Evolutionary conservation across 352 stramenopile species (phyloP).

Genomic region (Saprolegnia diclina): DNA sequence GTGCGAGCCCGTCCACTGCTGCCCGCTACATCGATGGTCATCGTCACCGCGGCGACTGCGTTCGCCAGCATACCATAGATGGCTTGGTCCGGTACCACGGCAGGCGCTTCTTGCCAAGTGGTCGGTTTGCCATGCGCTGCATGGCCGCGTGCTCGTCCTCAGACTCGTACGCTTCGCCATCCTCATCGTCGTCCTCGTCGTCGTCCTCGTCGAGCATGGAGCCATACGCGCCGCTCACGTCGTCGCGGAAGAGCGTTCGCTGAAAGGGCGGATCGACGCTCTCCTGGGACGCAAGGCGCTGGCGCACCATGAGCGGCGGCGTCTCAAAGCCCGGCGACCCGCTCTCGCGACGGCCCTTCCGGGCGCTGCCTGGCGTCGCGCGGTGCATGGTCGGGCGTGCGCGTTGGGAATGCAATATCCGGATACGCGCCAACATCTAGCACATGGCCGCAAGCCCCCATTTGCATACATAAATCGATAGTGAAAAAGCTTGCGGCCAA

Average conservation of each 20-base stretch:
- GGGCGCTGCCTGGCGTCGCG: neutral
- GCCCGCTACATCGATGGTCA: too few relatives aligned
- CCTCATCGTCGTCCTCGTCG: conserved; percentile 16
- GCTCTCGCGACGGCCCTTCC: neutral
- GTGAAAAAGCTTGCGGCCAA: too few relatives aligned
- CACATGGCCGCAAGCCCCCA: neutral
- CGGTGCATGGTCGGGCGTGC: neutral
- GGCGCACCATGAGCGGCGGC: conserved; percentile 1
- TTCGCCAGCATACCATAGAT: neutral
- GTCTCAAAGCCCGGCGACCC: conserved; percentile 1
- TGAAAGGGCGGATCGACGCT: conserved; percentile 1
- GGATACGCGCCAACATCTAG: neutral
- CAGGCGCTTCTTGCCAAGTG: neutral
- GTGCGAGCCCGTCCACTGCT: neutral
- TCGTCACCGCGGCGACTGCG: neutral
- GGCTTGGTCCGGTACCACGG: too few relatives aligned
- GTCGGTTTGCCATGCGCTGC: neutral
- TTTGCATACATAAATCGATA: too few relatives aligned
- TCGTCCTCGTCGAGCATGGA: neutral
- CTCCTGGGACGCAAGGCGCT: neutral
- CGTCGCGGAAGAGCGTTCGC: conserved; percentile 8
- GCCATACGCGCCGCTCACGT: conserved; percentile 1
- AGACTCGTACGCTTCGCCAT: neutral
- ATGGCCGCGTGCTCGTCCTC: neutral
- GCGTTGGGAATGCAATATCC: neutral